Conservation (phyloP, 352 stramenopile genomes). For the Elongisporangium prolatum region DNA sequence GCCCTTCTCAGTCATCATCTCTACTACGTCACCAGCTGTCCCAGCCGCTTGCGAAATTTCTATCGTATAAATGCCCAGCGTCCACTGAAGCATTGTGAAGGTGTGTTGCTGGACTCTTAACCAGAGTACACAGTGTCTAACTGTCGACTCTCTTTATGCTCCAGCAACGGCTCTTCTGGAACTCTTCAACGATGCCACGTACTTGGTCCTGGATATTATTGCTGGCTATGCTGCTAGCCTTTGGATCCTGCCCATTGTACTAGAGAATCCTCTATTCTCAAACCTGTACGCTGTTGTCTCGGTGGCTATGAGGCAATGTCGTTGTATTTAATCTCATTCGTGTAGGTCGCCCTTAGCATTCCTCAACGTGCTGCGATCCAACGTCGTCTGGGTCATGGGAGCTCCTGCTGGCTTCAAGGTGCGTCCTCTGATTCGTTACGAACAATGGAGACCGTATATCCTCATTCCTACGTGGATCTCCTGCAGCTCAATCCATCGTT, state of each 20-base stretch:
- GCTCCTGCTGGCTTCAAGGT: slow-evolving; percentile 76
- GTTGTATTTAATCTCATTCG: not conserved
- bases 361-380: slow-evolving; percentile 36
- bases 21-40: slow-evolving; percentile 20
- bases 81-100: slow-evolving; percentile 23
- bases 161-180: slow-evolving; percentile 25
- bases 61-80: slow-evolving; percentile 17
- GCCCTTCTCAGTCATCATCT: slow-evolving; percentile 28
- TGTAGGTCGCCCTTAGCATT: slow-evolving; percentile 25
- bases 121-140: too few species aligned
- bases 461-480: not conserved
- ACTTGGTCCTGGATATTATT: slow-evolving; percentile 23
- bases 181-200: slow-evolving; percentile 27
- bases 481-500: slow-evolving; percentile 83
- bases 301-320: not conserved
- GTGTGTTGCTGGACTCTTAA: slow-evolving; percentile 10
- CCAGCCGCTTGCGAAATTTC: slow-evolving; percentile 16
- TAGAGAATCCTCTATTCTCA: not conserved
- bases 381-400: slow-evolving; percentile 76
- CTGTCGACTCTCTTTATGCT: not conserved
- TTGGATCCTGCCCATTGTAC: slow-evolving; percentile 5
- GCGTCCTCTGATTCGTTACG: not conserved
- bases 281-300: not conserved
- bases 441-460: not conserved
- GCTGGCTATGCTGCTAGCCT: slow-evolving; percentile 11